Base-by-base conservation (phyloP, 2,329 filamentous ascomycete genomes). In the Cryphonectria naterciae region DNA sequence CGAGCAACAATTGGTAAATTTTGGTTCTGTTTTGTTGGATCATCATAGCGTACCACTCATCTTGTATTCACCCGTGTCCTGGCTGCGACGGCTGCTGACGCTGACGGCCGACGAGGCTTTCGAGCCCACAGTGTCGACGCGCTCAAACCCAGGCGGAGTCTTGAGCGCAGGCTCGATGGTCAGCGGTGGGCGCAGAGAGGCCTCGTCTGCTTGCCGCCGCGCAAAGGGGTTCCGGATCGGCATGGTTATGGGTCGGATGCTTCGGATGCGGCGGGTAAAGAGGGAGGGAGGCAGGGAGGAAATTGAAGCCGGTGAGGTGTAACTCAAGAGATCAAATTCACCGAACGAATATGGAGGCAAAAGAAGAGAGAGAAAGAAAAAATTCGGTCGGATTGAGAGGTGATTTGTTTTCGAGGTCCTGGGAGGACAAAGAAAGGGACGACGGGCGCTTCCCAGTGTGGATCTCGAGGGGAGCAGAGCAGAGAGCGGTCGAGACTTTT, bases 211-310 rank as follows among this genome's bases (percentile, higher is more conserved):
- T 68, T 87, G 82, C 68, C 88, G 90, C 76, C 88, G 88, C 69
- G 87, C 83, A 78, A 94, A 92, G 41, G 91, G 89, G 80, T 93
- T 94, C 75, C 92, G 90, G 78, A 93, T 92, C 73, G 89, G 87
- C 91, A 93, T 93, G 62, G 4, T 32, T 28, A 25, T 11, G 11
- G n/a, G 41, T 41, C n/a, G 17, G 41, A 32, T 41, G 41, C 28
- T n/a, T 62, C 67, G 17, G 70, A 49, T 8, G 41, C 43, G 39
- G 25, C 41, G 43, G 63, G 46, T 49, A 49, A 49, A 19, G 46
- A 49, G 22, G 7, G 6, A 49, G 46, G 46, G 11, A 28, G 15
- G 46, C 4, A 28, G 15, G 25, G 13, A 65, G 62, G 41, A 46
- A 17, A 37, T 52, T 28, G 52, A 5, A 15, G 25, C 13, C 13